A percentile compares a stretch with the other conserved stretches of the same genome.
Conservation (phyloP, 208 protist species). For the Trichomonas tenax region DNA sequence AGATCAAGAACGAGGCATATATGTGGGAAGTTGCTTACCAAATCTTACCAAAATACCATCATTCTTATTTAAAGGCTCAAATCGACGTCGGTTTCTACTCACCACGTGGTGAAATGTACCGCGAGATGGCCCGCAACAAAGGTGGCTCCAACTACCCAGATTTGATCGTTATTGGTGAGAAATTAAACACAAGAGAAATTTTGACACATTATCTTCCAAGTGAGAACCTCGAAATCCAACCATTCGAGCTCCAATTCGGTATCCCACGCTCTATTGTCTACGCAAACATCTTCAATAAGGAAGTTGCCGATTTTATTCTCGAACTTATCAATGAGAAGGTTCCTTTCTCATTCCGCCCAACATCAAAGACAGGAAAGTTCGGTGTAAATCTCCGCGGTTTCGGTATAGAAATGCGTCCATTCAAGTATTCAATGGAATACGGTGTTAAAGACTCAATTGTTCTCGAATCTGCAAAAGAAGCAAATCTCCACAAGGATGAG, state of each 20-base stretch:
- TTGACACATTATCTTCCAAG: neutral
- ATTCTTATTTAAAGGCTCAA: neutral
- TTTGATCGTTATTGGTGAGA: neutral
- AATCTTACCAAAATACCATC: neutral
- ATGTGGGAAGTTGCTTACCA: neutral
- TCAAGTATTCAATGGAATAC: constrained; percentile 15
- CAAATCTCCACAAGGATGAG: neutral
- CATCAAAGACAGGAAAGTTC: neutral
- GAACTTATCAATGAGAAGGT: neutral
- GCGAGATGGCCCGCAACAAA: neutral
- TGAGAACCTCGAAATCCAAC: neutral
- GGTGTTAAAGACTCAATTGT: constrained; percentile 9
- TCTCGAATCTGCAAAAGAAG: neutral
- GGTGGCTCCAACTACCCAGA: neutral
- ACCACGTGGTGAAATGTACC: neutral
- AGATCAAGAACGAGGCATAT: neutral
- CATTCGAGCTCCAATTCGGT: neutral
- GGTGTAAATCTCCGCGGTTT: neutral
- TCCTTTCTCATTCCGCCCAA: neutral
- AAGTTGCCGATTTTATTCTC: neutral
- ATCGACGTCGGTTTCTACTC: neutral
- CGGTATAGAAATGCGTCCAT: constrained; percentile 7
- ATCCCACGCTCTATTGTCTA: neutral
- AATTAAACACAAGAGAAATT: neutral
- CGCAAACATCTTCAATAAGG: neutral